phyloP scores from a whole-genome alignment of 352 stramenopile species.

The Pythium insidiosum region DNA sequence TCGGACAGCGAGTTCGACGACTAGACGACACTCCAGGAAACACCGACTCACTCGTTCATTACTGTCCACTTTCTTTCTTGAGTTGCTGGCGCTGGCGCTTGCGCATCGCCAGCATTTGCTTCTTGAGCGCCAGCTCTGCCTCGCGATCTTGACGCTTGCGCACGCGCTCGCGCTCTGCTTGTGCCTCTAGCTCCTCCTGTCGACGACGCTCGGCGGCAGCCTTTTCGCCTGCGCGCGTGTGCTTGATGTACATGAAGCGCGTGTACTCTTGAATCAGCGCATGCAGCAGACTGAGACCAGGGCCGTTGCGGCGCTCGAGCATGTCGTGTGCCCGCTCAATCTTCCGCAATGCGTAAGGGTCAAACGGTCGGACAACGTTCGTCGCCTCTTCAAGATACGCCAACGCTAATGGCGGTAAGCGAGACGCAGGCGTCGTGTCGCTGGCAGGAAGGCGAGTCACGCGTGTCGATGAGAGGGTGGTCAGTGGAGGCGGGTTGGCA shows the following conservation, averaged over 20 bases:
- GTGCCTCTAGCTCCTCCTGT: slow-evolving; percentile 53
- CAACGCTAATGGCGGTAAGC: slow-evolving; percentile 2
- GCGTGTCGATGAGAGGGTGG: too few relatives aligned
- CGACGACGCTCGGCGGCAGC: slow-evolving; percentile 60
- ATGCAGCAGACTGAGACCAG: slow-evolving; percentile 50
- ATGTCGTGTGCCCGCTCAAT: slow-evolving; percentile 54
- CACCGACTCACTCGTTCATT: too few relatives aligned
- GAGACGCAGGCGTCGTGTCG: too few relatives aligned
- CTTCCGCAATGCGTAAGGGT: slow-evolving; percentile 62
- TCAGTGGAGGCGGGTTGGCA: too few relatives aligned
- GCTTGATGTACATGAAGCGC: slow-evolving; percentile 77
- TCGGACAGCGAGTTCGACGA: slow-evolving; percentile 85
- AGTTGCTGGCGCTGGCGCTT: slow-evolving; percentile 50
- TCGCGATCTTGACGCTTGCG: slow-evolving; percentile 62
- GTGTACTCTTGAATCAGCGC: slow-evolving; percentile 81
- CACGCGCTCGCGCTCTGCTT: slow-evolving; percentile 43
- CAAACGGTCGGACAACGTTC: slow-evolving; percentile 47
- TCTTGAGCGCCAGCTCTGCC: slow-evolving; percentile 60
- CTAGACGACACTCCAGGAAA: slow-evolving; percentile 8
- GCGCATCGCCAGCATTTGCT: slow-evolving; percentile 73
- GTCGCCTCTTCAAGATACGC: slow-evolving; percentile 58
- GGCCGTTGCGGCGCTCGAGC: slow-evolving; percentile 45
- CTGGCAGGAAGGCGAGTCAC: too few relatives aligned
- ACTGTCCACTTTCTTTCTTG: not conserved
- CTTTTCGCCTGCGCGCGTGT: slow-evolving; percentile 68